Evolutionary conservation across 2,329 filamentous ascomycete species (phyloP).

Genomic region (Neonectria coccinea): DNA sequence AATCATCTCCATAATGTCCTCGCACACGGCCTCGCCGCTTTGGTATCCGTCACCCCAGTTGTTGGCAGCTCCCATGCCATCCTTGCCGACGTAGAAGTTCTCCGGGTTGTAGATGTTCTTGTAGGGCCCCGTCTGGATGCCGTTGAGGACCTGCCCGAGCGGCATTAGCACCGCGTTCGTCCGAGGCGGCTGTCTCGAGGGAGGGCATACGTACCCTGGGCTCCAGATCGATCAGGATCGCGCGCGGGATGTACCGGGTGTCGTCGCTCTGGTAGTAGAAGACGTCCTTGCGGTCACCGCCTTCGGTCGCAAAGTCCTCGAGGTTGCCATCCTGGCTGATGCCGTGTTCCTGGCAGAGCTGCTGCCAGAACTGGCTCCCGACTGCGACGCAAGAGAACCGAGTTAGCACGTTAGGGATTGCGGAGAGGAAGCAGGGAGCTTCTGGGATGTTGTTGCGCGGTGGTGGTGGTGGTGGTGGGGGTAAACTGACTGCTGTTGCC

Average conservation of each 20-base stretch:
- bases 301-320: slow-evolving; percentile 97
- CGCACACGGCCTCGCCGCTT: slow-evolving; percentile 89
- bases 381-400: slow-evolving; percentile 66
- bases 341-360: slow-evolving; percentile 96
- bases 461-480: not conserved
- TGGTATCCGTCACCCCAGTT: slow-evolving; percentile 99
- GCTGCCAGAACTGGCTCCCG: slow-evolving; percentile 98
- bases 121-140: slow-evolving; percentile 93
- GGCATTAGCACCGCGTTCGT: slow-evolving; percentile 28
- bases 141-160: slow-evolving; percentile 77
- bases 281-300: slow-evolving; percentile 97
- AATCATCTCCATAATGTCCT: slow-evolving; percentile 99
- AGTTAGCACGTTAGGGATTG: slow-evolving; percentile 8
- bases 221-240: slow-evolving; percentile 94
- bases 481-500: slow-evolving; percentile 92
- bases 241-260: slow-evolving; percentile 95
- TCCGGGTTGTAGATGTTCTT: slow-evolving; percentile 99
- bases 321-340: slow-evolving; percentile 98
- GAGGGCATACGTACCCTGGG: slow-evolving; percentile 72
- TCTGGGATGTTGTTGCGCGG: slow-evolving; percentile 20
- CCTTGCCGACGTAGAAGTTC: slow-evolving; percentile 97
- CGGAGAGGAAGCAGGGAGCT: not conserved
- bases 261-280: slow-evolving; percentile 99
- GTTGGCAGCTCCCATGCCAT: slow-evolving; percentile 93
- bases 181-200: not conserved